Evolutionary conservation across 352 stramenopile genomes (phyloP).

Genomic region (Achlya hypogyna): DNA sequence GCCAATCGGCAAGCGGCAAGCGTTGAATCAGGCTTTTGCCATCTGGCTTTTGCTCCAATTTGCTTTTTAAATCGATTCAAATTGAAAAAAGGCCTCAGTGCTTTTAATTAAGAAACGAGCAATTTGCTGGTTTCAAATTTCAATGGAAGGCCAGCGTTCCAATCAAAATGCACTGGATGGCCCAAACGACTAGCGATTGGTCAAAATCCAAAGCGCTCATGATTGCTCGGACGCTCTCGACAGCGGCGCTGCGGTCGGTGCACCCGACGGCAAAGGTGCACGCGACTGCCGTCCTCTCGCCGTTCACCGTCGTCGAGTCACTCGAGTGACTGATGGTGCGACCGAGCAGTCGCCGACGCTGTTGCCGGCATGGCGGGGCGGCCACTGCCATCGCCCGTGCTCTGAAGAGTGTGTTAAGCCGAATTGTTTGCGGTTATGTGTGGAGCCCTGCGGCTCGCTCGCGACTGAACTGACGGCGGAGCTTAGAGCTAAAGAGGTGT

Average conservation of each 20-base stretch:
- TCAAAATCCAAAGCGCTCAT: not conserved
- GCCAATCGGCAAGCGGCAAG: too few species aligned
- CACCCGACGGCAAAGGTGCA: constrained; percentile 24
- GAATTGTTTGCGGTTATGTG: not conserved
- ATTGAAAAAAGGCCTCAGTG: too few species aligned
- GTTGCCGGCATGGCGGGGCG: constrained; percentile 34
- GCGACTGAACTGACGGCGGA: not conserved
- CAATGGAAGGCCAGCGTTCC: too few species aligned
- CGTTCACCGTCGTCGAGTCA: constrained; percentile 17
- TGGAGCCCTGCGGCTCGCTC: not conserved
- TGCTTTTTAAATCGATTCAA: too few species aligned
- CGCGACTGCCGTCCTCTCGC: not conserved
- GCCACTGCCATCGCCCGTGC: constrained; percentile 29
- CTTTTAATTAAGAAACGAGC: too few species aligned
- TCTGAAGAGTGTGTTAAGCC: too few species aligned
- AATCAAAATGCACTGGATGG: too few species aligned
- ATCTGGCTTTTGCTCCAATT: too few species aligned
- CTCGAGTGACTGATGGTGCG: too few species aligned
- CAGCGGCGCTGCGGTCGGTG: constrained; percentile 8
- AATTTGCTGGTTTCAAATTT: too few species aligned
- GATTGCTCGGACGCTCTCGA: not conserved
- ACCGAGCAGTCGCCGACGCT: constrained; percentile 57
- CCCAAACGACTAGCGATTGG: not conserved
- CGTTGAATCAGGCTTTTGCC: not conserved
- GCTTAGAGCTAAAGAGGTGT: constrained; percentile 5